Conservation (phyloP, 169 alveolate species). For the Neospora caninum region DNA sequence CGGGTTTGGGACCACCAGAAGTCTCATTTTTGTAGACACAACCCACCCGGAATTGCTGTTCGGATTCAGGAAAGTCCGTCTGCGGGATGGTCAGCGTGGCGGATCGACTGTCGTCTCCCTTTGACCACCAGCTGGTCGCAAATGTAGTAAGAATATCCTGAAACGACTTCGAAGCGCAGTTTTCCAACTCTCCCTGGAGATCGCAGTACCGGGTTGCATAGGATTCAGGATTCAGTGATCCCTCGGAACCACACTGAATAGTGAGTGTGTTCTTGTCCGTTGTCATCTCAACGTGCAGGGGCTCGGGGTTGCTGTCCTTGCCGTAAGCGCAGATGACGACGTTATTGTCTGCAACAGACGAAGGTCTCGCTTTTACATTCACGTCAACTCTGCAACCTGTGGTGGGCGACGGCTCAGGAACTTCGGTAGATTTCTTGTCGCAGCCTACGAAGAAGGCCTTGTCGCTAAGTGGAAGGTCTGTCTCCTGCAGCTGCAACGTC, state of each 20-base stretch:
- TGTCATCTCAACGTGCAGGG: background rate
- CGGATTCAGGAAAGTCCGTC: background rate
- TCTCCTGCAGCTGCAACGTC: background rate
- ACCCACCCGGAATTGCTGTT: background rate
- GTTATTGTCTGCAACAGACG: background rate
- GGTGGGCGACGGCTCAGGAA: background rate
- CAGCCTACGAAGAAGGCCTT: slow-evolving; percentile 17
- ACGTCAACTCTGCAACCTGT: background rate
- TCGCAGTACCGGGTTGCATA: background rate
- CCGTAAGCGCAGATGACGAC: slow-evolving; percentile 5
- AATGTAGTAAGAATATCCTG: too few relatives aligned
- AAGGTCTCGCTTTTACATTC: background rate
- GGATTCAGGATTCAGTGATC: background rate
- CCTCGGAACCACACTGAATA: background rate
- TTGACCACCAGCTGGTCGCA: too few relatives aligned
- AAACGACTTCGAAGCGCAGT: too few relatives aligned
- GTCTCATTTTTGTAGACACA: background rate
- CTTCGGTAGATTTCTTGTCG: too few relatives aligned
- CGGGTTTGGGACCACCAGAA: too few relatives aligned
- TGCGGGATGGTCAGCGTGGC: too few relatives aligned
- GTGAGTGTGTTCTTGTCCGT: background rate
- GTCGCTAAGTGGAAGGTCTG: background rate
- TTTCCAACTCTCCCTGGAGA: background rate
- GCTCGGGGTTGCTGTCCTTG: background rate
- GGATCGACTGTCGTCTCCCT: too few relatives aligned